These are phyloP conservation scores for Saccharomycopsis sp. DNA, from an alignment of 805 yeast genomes.

Conservation along the genomic window DNA sequence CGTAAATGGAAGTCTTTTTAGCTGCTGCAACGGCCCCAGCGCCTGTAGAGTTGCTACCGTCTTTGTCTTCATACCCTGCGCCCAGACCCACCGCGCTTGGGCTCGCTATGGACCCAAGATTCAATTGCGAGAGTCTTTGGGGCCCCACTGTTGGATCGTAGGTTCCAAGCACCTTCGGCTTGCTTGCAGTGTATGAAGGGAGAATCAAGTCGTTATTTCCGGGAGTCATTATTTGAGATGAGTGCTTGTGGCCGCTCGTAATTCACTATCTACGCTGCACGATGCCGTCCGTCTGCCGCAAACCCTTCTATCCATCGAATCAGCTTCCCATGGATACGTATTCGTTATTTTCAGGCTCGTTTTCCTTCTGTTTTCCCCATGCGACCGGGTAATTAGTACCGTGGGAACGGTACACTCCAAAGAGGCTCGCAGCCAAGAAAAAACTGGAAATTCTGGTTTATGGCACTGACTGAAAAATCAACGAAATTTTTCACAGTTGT, in stretches of 20 bases:
- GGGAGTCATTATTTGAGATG: no score
- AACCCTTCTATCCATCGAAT: no score
- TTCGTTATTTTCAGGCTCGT: no score
- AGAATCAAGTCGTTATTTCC: slow-evolving; percentile 8
- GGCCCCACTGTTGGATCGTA: slow-evolving; percentile 20
- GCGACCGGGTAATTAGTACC: not conserved
- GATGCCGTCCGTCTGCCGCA: no score
- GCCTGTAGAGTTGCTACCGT: slow-evolving; percentile 25
- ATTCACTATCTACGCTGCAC: no score
- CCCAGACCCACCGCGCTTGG: slow-evolving; percentile 24
- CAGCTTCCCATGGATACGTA: no score
- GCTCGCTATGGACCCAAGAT: slow-evolving; percentile 23
- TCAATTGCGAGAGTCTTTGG: slow-evolving; percentile 8
- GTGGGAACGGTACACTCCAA: not conserved
- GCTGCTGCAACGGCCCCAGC: slow-evolving; percentile 24
- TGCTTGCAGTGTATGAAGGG: slow-evolving; percentile 11
- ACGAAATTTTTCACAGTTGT: not conserved
- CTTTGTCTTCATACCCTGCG: slow-evolving; percentile 17
- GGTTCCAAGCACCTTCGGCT: slow-evolving; percentile 1
- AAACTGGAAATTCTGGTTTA: no score
- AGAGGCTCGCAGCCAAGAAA: no score
- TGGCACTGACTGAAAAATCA: no score
- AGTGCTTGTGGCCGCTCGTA: no score
- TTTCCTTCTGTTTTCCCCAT: no score
- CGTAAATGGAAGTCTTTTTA: slow-evolving; percentile 42